A percentile compares a stretch with the other conserved stretches of the same genome.
Evolutionary conservation across 2,329 filamentous ascomycete species (phyloP).

Genomic region (Arthroderma sp.): DNA sequence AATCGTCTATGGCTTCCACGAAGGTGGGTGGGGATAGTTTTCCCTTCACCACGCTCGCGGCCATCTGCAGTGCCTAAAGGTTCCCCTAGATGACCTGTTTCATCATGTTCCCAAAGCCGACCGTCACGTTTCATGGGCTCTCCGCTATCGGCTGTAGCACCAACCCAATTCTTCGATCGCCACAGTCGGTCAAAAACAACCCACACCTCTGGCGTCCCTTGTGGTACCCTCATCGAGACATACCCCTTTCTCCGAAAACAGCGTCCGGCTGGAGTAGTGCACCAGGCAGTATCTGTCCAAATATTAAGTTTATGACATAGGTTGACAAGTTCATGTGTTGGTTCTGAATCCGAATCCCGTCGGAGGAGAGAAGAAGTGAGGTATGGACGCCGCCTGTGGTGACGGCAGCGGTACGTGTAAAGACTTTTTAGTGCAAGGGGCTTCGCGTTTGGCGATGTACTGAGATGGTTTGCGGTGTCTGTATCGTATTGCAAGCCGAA

Average conservation of each 20-base stretch:
- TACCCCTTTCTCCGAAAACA: conserved; percentile 46
- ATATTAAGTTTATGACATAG: conserved; percentile 46
- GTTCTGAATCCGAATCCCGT: conserved; percentile 47
- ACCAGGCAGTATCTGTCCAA: conserved; percentile 51
- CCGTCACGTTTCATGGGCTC: conserved; percentile 32
- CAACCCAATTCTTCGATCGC: conserved; percentile 47
- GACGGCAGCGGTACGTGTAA: conserved; percentile 50
- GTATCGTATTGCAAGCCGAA: conserved; percentile 32
- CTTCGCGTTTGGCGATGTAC: conserved; percentile 20
- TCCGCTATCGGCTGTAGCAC: conserved; percentile 24
- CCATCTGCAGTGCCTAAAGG: conserved; percentile 38
- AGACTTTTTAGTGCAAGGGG: conserved; percentile 44
- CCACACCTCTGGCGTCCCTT: conserved; percentile 46
- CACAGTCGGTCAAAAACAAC: conserved; percentile 49
- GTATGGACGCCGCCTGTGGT: conserved; percentile 47
- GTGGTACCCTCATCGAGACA: conserved; percentile 41
- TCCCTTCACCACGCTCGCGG: conserved; percentile 36
- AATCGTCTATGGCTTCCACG: conserved; percentile 42
- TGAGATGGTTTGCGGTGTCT: conserved; percentile 30
- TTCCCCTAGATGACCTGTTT: conserved; percentile 43
- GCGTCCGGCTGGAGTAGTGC: conserved; percentile 43
- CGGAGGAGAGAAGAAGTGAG: conserved; percentile 42
- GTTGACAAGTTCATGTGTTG: conserved; percentile 47
- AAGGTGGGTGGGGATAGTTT: conserved; percentile 41
- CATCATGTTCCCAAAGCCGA: conserved; percentile 43